phyloP scores from a whole-genome alignment of 345 rosid genomes.

The Citrus trifoliata region DNA sequence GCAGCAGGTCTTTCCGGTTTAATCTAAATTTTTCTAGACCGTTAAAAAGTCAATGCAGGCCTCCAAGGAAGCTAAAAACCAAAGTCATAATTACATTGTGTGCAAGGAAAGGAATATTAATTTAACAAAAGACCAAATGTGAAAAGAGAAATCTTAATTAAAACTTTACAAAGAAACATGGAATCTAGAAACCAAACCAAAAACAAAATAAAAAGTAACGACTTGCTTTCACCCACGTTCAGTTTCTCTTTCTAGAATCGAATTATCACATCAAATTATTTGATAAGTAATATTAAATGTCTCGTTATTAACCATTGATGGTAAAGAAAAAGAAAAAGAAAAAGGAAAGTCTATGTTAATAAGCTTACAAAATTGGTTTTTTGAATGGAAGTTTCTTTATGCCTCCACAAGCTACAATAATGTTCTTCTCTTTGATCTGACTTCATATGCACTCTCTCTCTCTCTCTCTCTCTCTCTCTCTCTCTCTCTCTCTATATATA shows the following conservation, averaged over 20 bases:
- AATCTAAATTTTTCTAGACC: too few relatives aligned
- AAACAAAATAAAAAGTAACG: too few relatives aligned
- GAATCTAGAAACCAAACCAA: neutral
- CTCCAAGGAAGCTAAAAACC: neutral
- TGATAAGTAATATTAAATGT: too few relatives aligned
- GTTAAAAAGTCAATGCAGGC: neutral
- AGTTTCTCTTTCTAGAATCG: neutral
- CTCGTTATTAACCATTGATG: too few relatives aligned
- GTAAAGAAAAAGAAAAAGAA: too few relatives aligned
- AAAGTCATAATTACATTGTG: neutral
- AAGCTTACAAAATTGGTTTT: neutral
- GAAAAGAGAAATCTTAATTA: neutral
- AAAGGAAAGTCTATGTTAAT: too few relatives aligned
- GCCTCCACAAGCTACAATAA: neutral
- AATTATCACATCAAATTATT: neutral
- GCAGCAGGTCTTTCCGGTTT: too few relatives aligned
- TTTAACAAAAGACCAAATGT: neutral
- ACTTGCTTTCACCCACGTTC: neutral
- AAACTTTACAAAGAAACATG: neutral
- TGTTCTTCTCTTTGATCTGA: neutral
- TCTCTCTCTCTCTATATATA: too few relatives aligned
- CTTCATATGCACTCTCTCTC: too few relatives aligned
- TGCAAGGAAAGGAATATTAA: slow-evolving; percentile 22
- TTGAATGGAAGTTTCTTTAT: neutral
- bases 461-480: too few relatives aligned